phyloP scores from a whole-genome alignment of 768 basidiomycete genomes.

The Termitomyces sp. region DNA sequence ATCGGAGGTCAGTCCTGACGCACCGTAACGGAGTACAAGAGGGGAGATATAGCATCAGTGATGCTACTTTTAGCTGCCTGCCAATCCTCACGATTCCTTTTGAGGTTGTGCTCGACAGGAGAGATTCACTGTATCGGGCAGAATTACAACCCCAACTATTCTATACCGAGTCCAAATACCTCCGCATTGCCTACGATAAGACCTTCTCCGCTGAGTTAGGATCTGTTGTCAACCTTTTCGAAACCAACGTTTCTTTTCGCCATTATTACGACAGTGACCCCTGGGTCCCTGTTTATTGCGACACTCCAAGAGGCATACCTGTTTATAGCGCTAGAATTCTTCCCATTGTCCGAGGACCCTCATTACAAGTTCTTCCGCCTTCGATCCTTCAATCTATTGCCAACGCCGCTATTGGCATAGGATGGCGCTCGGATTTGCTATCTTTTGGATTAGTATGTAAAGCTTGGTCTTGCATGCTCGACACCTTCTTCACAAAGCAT shows the following conservation, averaged over 20 bases:
- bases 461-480: conserved; percentile 13
- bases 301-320: background rate
- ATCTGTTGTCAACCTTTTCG: conserved; percentile 2
- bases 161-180: background rate
- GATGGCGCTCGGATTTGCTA: conserved; percentile 10
- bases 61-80: background rate
- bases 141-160: background rate
- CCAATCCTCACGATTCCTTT: conserved; percentile 4
- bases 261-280: background rate
- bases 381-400: conserved; percentile 3
- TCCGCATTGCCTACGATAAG: conserved; percentile 2
- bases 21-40: background rate
- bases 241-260: conserved; percentile 5
- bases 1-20: background rate
- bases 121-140: background rate
- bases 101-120: background rate
- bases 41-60: background rate
- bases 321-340: conserved; percentile 4
- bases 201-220: background rate
- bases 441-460: conserved; percentile 13
- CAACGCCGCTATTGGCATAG: background rate
- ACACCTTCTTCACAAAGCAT: conserved; percentile 10
- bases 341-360: background rate
- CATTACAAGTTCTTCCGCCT: background rate
- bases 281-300: background rate